Percentiles rank a stretch among this genome's conserved stretches.
These are phyloP conservation scores for Trichopus zeylanicus DNA, from an alignment of 116 monocot genomes.

Conservation along the genomic window DNA sequence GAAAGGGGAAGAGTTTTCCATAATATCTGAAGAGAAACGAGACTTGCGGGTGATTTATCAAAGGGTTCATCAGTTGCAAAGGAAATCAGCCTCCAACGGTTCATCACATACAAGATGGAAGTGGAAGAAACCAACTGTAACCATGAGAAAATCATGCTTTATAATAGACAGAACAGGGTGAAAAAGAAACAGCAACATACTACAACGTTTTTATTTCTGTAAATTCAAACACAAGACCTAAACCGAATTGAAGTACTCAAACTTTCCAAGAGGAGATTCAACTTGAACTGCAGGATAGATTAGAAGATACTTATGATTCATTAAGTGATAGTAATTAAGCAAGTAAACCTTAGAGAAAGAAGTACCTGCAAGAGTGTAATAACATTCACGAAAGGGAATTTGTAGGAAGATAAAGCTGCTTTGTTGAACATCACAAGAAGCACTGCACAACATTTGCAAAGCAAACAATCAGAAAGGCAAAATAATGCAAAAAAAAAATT, in stretches of 20 bases:
- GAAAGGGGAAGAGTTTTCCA: conserved; percentile 76
- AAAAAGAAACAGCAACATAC: too few relatives aligned
- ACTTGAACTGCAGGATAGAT: background rate
- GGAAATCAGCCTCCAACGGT: conserved; percentile 53
- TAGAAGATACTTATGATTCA: too few relatives aligned
- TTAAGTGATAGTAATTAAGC: background rate
- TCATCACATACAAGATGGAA: conserved; percentile 64
- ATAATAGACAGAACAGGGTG: too few relatives aligned
- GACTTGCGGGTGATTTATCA: conserved; percentile 20
- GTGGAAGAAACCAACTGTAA: conserved; percentile 79
- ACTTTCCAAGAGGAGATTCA: too few relatives aligned
- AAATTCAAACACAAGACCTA: too few relatives aligned
- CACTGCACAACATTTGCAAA: conserved; percentile 69
- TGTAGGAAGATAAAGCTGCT: conserved; percentile 87
- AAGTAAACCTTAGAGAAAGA: background rate
- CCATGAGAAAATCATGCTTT: too few relatives aligned
- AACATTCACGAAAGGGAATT: conserved; percentile 81
- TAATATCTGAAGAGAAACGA: conserved; percentile 57
- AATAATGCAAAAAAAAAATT: too few relatives aligned
- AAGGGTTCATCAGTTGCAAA: conserved; percentile 45
- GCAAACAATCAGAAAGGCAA: too few relatives aligned
- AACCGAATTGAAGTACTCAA: too few relatives aligned
- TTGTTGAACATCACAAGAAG: conserved; percentile 87
- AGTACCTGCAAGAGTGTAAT: conserved; percentile 86
- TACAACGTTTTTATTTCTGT: too few relatives aligned